A percentile compares a stretch with the other conserved stretches of the same genome.
Evolutionary conservation across 2,329 filamentous ascomycete species (phyloP).

Genomic region (Whalleya microplaca): DNA sequence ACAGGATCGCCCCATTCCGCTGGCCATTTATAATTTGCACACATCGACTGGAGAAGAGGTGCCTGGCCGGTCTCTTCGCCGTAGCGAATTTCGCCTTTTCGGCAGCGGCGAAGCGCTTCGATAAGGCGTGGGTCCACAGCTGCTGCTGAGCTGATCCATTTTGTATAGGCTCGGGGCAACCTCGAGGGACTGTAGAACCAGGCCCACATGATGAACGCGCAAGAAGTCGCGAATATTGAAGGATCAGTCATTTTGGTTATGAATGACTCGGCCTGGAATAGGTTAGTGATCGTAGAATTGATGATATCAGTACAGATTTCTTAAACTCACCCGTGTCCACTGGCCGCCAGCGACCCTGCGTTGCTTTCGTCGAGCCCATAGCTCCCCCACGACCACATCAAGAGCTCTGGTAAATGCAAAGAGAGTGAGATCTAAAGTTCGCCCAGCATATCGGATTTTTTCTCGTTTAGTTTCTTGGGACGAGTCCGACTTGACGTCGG

Average conservation of each 20-base stretch:
- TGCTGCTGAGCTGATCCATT: slow-evolving; percentile 80
- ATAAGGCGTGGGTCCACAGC: slow-evolving; percentile 76
- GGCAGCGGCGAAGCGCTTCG: slow-evolving; percentile 70
- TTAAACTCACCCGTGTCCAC: slow-evolving; percentile 50
- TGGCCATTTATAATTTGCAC: slow-evolving; percentile 70
- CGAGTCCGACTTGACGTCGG: slow-evolving; percentile 36
- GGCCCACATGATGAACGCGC: slow-evolving; percentile 82
- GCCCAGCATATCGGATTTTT: slow-evolving; percentile 56
- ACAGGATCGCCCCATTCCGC: slow-evolving; percentile 73
- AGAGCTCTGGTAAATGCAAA: slow-evolving; percentile 74
- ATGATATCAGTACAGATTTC: not conserved
- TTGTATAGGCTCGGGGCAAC: slow-evolving; percentile 74
- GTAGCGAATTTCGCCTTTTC: slow-evolving; percentile 68
- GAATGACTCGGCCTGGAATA: slow-evolving; percentile 43
- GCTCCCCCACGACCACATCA: slow-evolving; percentile 69
- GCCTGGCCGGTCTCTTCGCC: slow-evolving; percentile 74
- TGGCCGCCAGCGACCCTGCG: slow-evolving; percentile 47
- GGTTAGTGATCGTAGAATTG: slow-evolving; percentile 15
- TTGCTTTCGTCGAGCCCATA: slow-evolving; percentile 60
- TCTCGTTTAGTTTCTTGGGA: slow-evolving; percentile 22
- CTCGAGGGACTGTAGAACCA: slow-evolving; percentile 79
- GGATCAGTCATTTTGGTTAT: slow-evolving; percentile 62
- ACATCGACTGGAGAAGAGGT: slow-evolving; percentile 71
- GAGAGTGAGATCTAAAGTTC: slow-evolving; percentile 81
- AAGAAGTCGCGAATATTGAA: slow-evolving; percentile 71